Conservation (phyloP, 192 early-diverging fungal genomes). For the Backusella sp. region DNA sequence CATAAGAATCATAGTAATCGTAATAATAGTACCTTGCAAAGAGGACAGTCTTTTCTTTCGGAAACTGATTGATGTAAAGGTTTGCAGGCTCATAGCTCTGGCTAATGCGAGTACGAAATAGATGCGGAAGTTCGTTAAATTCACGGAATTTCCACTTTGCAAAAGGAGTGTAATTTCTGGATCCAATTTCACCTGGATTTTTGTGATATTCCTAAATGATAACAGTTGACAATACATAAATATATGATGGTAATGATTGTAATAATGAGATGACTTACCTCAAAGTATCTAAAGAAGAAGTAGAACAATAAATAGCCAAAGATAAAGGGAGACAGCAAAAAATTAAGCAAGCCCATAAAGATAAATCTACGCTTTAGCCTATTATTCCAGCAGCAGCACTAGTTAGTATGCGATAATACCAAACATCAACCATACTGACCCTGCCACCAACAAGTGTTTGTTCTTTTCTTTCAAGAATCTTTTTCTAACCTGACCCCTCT, state of each 20-base stretch:
- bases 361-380: conserved; percentile 76
- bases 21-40: conserved; percentile 58
- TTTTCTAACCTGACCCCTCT: conserved; percentile 77
- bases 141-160: conserved; percentile 95
- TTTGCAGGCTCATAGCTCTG: conserved; percentile 71
- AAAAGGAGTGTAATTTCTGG: conserved; percentile 80
- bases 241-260: neutral
- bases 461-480: conserved; percentile 76
- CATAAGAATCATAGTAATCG: neutral
- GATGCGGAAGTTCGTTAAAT: conserved; percentile 96
- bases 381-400: neutral
- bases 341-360: conserved; percentile 83
- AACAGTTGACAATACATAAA: neutral
- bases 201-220: conserved; percentile 64
- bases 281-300: conserved; percentile 93
- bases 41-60: conserved; percentile 76
- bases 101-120: conserved; percentile 76
- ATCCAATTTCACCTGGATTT: conserved; percentile 79
- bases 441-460: conserved; percentile 61
- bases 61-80: conserved; percentile 88
- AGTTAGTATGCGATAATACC: conserved; percentile 25
- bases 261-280: conserved; percentile 52
- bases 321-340: conserved; percentile 87
- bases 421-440: conserved; percentile 40
- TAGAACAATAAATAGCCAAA: conserved; percentile 75